Conservation (phyloP, 495 filamentous ascomycete genomes). For the Cladorrhinum samala region DNA sequence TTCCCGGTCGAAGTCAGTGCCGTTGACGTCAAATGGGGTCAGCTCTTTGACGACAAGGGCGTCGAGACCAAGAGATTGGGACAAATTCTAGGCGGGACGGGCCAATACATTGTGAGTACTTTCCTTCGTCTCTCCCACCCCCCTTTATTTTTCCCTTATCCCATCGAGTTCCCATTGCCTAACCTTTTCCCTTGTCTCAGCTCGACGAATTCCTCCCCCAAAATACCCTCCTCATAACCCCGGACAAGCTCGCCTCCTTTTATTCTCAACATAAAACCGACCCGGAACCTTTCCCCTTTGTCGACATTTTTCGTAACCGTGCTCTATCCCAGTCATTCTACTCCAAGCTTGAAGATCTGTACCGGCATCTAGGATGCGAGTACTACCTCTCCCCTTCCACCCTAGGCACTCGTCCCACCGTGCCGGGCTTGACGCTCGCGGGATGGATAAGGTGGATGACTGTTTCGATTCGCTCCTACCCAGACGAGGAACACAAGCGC, state of each 20-base stretch:
- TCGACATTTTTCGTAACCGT: slow-evolving; percentile 17
- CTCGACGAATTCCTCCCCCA: slow-evolving; percentile 72
- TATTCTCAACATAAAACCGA: slow-evolving; percentile 60
- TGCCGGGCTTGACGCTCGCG: slow-evolving; percentile 70
- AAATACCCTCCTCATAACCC: slow-evolving; percentile 72
- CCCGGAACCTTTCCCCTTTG: slow-evolving; percentile 47
- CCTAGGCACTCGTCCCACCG: slow-evolving; percentile 52
- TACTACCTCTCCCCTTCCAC: slow-evolving; percentile 73
- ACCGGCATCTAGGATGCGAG: slow-evolving; percentile 67
- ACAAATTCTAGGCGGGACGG: slow-evolving; percentile 69
- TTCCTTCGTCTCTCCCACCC: background rate
- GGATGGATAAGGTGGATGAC: slow-evolving; percentile 80
- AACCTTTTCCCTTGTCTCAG: slow-evolving; percentile 36
- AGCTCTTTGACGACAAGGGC: slow-evolving; percentile 63
- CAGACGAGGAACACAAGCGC: slow-evolving; percentile 69
- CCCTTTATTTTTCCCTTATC: background rate
- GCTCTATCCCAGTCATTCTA: slow-evolving; percentile 17
- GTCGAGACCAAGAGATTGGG: slow-evolving; percentile 61
- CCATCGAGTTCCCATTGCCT: background rate
- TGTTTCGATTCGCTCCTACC: slow-evolving; percentile 66
- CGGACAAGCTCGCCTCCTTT: slow-evolving; percentile 72
- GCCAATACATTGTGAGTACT: slow-evolving; percentile 68
- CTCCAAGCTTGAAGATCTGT: slow-evolving; percentile 55
- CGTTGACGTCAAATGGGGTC: slow-evolving; percentile 61
- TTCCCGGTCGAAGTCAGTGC: slow-evolving; percentile 18